Base-by-base conservation (phyloP, 768 basidiomycete genomes). In the Pleurotus citrinopileatus region DNA sequence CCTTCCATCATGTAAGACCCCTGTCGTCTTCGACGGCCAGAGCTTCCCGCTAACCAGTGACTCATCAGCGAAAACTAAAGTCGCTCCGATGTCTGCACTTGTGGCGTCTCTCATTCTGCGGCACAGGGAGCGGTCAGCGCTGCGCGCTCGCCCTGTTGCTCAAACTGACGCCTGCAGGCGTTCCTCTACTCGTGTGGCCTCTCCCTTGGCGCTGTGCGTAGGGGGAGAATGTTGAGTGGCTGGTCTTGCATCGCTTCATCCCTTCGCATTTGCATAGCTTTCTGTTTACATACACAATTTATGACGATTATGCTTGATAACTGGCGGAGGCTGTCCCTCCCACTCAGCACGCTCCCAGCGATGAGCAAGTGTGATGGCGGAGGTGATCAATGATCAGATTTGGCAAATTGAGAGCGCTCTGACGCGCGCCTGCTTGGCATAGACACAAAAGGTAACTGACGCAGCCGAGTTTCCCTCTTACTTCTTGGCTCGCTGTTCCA, bases 61-160 rank as follows among this genome's bases (percentile, higher is more conserved):
- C 13, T 13, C 29, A 32, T 44, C 48, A n/a, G 50, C 25, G 3
- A 17, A 34, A 32, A 26, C 29, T 15, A 43, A 36, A 3, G 53
- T 57, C 15, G 37, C 53, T 36, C 47, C 56, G 37, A 57, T 57
- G 56, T 53, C 56, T 23, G 37, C 53, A 27, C 56, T 57, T 17
- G 56, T 57, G 22, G 56, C 56, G 2, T 50, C 52, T 12, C 52
- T 57, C 19, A 46, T 57, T 15, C 40, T 57, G 34, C 43, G 56
- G 20, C 52, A 53, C 38, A 40, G 53, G 37, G 56, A 57, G 26
- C 56, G 56, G 9, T 44, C 53, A 32, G 48, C 48, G 48, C 48
- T 51, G 48, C 48, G 48, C 48, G 48, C 48, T 37, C 48, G 48
- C 15, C 25, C 48, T n/a, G 20, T 20, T 22, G 8, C 6, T 32